These are phyloP conservation scores for Porcisia hertigi DNA, from an alignment of 208 protist species.

Conservation along the genomic window DNA sequence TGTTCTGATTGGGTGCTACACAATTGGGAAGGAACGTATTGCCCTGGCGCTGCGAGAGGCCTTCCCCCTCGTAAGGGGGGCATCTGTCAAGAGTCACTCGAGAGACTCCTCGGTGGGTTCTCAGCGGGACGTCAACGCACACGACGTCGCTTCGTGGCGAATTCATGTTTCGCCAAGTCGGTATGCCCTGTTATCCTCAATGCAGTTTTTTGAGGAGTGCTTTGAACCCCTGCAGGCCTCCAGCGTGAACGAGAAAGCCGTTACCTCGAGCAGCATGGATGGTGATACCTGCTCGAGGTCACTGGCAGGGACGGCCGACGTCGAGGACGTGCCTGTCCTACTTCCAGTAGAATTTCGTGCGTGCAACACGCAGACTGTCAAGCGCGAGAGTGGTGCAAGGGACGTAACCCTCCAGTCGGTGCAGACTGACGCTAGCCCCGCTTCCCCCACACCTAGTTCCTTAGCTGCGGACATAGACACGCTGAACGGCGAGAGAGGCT, in stretches of 20 bases:
- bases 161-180: conserved; percentile 36
- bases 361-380: neutral
- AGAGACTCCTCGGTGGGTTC: too few species aligned
- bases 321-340: conserved; percentile 22
- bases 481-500: neutral
- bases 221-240: conserved; percentile 20
- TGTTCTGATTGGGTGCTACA: conserved; percentile 90
- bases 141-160: neutral
- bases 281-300: neutral
- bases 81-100: neutral
- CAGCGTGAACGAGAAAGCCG: neutral
- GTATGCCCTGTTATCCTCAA: conserved; percentile 27
- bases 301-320: neutral
- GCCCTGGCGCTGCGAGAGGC: conserved; percentile 76
- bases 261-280: neutral
- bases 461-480: neutral
- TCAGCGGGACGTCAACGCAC: neutral
- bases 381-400: neutral
- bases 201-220: conserved; percentile 27
- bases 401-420: neutral
- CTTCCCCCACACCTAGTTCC: neutral
- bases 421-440: neutral
- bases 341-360: conserved; percentile 13
- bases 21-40: conserved; percentile 91
- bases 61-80: conserved; percentile 21